A percentile compares a stretch with the other conserved stretches of the same genome.
Evolutionary conservation across 768 basidiomycete genomes (phyloP).

Genomic region (Lactifluus hygrophoroides): DNA sequence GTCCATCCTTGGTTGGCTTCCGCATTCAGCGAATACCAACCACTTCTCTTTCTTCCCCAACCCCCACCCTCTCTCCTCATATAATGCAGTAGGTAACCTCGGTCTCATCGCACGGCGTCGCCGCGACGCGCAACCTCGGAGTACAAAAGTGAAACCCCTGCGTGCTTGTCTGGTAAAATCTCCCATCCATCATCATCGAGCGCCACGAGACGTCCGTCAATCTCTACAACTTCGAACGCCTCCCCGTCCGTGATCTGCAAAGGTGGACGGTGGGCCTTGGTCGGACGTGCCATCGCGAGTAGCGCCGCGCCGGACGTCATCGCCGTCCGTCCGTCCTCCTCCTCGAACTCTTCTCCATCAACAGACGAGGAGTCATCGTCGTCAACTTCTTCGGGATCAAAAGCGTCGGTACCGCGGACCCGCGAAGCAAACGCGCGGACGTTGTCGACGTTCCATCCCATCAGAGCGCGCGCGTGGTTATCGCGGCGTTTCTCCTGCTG

Average conservation of each 20-base stretch:
- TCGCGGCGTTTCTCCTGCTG: background rate
- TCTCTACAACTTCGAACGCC: constrained; percentile 11
- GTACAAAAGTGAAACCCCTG: background rate
- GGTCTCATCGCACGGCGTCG: background rate
- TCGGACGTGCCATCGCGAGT: constrained; percentile 12
- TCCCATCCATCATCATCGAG: constrained; percentile 17
- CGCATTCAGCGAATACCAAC: background rate
- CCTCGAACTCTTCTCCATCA: background rate
- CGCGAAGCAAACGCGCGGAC: background rate
- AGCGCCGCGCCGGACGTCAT: constrained; percentile 6
- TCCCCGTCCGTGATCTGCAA: constrained; percentile 9
- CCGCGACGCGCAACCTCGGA: constrained; percentile 17
- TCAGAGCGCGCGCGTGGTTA: background rate
- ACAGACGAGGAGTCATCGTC: no score
- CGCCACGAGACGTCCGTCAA: constrained; percentile 11
- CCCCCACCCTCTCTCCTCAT: no score
- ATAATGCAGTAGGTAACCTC: no score
- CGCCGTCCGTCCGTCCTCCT: background rate
- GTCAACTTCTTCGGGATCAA: no score
- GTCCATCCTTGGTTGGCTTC: background rate
- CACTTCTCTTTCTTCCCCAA: background rate
- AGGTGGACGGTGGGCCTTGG: background rate
- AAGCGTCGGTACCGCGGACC: background rate
- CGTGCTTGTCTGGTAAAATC: constrained; percentile 10
- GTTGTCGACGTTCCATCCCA: constrained; percentile 1